Base-by-base conservation (phyloP, 2,329 filamentous ascomycete species). In the Aspergillus vadensis region DNA sequence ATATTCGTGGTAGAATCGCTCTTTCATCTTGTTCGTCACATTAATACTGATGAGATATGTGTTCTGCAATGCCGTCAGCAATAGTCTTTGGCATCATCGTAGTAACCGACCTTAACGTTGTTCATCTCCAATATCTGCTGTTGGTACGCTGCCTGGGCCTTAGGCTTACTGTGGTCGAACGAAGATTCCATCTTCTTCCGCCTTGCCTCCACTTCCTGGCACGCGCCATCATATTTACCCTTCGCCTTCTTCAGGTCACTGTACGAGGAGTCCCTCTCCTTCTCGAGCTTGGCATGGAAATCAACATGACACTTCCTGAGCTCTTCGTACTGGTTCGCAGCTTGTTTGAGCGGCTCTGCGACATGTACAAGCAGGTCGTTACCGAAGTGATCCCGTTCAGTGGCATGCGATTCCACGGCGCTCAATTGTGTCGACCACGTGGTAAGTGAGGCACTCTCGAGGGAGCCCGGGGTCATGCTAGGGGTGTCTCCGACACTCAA, bases 41-140 rank as follows among this genome's bases (percentile, higher is more conserved):
- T 96, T 96, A 80, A 99, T 97, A 63, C 88, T 86, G 71, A 99
- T 97, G 63, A 99, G 81, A 73, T 99, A 99, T n/a, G 91, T 92
- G 76, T 99, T 99, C 82, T 86, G 66, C 14, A 17, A n/a, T 6
- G 5, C 48, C 10, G 21, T 71, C 48, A 74, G 77, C 57, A 73
- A 68, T 19, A 7, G 30, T 19, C 17, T 10, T 4, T 14, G 17
- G 5, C 19, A 32, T 15, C 15, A 47, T 14, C 7, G 25, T 32
- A 36, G 2, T 5, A 15, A 55, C 65, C 48, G 66, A 74, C 77
- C 71, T 99, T 99, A 75, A 90, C 85, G 74, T 99, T 99, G 78
- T 95, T 91, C 95, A 98, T 98, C 69, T 99, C 95, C 62, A 88
- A 80, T 62, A 96, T 83, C 76, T 98, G 94, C 74, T 97, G 92